Evolutionary conservation across 2,329 filamentous ascomycete species (phyloP).

Genomic region (Verticillium albo-atrum): DNA sequence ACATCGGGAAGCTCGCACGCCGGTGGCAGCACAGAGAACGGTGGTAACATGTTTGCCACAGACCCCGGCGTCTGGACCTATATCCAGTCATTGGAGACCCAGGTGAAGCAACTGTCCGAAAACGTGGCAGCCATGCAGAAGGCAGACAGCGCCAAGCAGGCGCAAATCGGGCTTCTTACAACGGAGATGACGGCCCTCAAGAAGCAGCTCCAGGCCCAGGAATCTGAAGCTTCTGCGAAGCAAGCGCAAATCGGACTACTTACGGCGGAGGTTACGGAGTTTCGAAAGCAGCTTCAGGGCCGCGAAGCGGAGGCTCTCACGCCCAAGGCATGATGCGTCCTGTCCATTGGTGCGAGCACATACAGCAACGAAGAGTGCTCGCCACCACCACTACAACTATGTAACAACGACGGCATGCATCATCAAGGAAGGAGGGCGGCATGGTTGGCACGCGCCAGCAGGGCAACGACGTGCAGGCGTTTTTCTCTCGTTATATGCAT

Average conservation of each 20-base stretch:
- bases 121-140: conserved; percentile 33
- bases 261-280: conserved; percentile 1
- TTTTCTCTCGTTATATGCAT: conserved; percentile 10
- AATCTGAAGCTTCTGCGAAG: conserved; percentile 4
- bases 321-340: neutral
- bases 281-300: conserved; percentile 2
- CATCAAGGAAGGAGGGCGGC: conserved; percentile 2
- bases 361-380: neutral
- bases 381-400: neutral
- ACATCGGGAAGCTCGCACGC: conserved; percentile 15
- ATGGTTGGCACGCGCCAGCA: neutral
- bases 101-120: conserved; percentile 41
- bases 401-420: conserved; percentile 13
- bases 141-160: conserved; percentile 29
- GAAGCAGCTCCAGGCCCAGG: conserved; percentile 21
- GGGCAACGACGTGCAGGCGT: conserved; percentile 11
- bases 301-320: neutral
- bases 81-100: conserved; percentile 64
- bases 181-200: conserved; percentile 28
- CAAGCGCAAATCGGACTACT: conserved; percentile 6
- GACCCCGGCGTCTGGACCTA: conserved; percentile 68
- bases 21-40: conserved; percentile 53
- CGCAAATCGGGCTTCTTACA: conserved; percentile 28
- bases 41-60: conserved; percentile 62
- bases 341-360: neutral